These are phyloP conservation scores for Lasiodiplodia sp. DNA, from an alignment of 2,329 filamentous ascomycete species.

Conservation along the genomic window DNA sequence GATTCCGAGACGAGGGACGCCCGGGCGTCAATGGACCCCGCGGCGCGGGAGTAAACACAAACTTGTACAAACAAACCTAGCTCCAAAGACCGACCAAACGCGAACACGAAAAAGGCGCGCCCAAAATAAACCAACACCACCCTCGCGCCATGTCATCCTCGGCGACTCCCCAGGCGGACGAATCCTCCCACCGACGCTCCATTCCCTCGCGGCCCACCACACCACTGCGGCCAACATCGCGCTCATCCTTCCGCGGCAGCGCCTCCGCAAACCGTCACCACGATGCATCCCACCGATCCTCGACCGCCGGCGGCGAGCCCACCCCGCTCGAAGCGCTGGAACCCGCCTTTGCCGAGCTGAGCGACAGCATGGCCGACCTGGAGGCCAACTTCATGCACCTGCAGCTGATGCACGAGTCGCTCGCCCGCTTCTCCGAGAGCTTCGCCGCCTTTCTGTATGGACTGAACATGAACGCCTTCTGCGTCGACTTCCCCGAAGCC, in stretches of 20 bases:
- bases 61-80: no score
- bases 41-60: neutral
- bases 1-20: slow-evolving; percentile 11
- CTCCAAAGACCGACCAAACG: neutral
- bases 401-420: slow-evolving; percentile 93
- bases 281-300: slow-evolving; percentile 42
- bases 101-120: neutral
- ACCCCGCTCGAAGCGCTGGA: slow-evolving; percentile 82
- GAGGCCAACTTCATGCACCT: slow-evolving; percentile 98
- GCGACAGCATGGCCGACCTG: slow-evolving; percentile 91
- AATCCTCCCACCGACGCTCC: slow-evolving; percentile 49
- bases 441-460: slow-evolving; percentile 96
- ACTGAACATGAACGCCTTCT: slow-evolving; percentile 98
- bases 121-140: slow-evolving; percentile 1
- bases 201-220: slow-evolving; percentile 82
- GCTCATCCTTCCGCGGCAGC: slow-evolving; percentile 80
- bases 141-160: slow-evolving; percentile 33
- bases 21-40: slow-evolving; percentile 1
- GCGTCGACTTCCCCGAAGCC: slow-evolving; percentile 96
- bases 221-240: slow-evolving; percentile 86
- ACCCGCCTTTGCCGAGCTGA: slow-evolving; percentile 89
- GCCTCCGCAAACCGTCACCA: slow-evolving; percentile 51
- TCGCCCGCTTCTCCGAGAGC: slow-evolving; percentile 92
- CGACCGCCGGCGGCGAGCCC: slow-evolving; percentile 58
- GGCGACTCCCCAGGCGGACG: slow-evolving; percentile 32